Base-by-base conservation (phyloP, 148 eudicot genomes). In the Chenopodium suecicum region DNA sequence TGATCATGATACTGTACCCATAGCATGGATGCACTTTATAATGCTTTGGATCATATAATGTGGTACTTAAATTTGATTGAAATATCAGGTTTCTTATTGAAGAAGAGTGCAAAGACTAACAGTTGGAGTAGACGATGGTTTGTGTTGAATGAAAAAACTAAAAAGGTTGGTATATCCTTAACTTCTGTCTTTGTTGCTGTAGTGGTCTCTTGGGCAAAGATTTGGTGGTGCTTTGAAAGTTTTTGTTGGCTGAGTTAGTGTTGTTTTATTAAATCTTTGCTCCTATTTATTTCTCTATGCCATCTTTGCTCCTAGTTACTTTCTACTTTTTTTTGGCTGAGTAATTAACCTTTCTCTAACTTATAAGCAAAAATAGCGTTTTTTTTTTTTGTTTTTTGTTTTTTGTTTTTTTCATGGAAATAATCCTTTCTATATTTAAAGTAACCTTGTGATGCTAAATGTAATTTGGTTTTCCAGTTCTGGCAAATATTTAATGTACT, bases 71-170 rank as follows among this genome's bases (percentile, higher is more conserved):
- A 16, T 32, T 73, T 14, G 2, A 68, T 63, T 70, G 41, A 9
- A 32, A 47, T 66, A 87, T 77, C 93, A 95, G 99, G 99, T 13
- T 95, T 89, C 80, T 80, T 96, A 34, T 83, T 91, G 87, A 96
- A 96, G 88, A 96, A 90, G 86, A 96, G 99, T 86, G 93, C 95
- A 78, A 96, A 96, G 90, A 89, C 90, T 54, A 92, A 91, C 74
- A 90, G 94, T 41, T 96, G 99, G 99, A 91, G 94, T 82, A 92
- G 85, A 79, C 83, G 95, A 87, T 96, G 99, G 99, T 96, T 96
- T 83, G 99, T 96, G 58, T 86, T 96, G 63, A 96, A 94, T 82
- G 98, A 89, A 84, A 96, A 96, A 86, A 92, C 94, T 84, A 95
- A 98, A 81, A 96, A 95, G 94, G 99, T 95, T 79, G 77, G 96